Conservation (phyloP, 73 alveolate genomes). For the Paramecium bursaria region DNA sequence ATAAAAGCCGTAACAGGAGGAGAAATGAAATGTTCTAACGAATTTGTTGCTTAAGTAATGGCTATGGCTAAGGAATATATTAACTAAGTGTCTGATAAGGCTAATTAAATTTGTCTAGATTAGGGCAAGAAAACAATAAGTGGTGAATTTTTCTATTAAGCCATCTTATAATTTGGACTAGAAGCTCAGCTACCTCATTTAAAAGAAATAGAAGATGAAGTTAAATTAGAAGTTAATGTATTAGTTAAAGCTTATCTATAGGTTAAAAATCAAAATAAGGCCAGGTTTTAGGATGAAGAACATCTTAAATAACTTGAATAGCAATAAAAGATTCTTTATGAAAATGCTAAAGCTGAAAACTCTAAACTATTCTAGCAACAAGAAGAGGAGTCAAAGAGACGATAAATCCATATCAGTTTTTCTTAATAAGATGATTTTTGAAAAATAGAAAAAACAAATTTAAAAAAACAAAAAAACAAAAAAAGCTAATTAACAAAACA, state of each 20-base stretch:
- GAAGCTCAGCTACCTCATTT: slow-evolving; percentile 5
- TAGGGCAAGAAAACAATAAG: slow-evolving; percentile 50
- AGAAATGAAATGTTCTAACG: slow-evolving; percentile 58
- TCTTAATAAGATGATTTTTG: slow-evolving; percentile 12
- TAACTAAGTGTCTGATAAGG: slow-evolving; percentile 46
- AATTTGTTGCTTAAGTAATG: slow-evolving; percentile 53
- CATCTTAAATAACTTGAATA: slow-evolving; percentile 28
- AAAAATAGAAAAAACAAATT: no score
- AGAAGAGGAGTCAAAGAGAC: background rate
- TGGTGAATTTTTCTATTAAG: slow-evolving; percentile 56
- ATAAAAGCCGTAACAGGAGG: slow-evolving; percentile 21
- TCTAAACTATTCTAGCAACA: background rate
- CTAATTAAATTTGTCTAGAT: slow-evolving; percentile 29
- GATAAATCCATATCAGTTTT: slow-evolving; percentile 4
- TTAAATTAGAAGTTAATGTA: slow-evolving; percentile 55
- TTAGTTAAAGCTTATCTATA: background rate
- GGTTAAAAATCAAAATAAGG: slow-evolving; percentile 56
- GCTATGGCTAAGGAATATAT: slow-evolving; percentile 57
- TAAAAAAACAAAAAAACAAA: background rate
- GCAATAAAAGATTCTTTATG: slow-evolving; percentile 11
- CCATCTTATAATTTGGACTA: background rate
- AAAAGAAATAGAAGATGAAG: slow-evolving; percentile 56
- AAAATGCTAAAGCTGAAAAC: slow-evolving; percentile 41
- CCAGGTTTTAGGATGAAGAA: slow-evolving; percentile 51
- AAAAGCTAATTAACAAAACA: background rate